Percentiles rank a stretch among this genome's conserved stretches.
phyloP scores from a whole-genome alignment of 441 rosid genomes.

The Adansonia madagascariensis region DNA sequence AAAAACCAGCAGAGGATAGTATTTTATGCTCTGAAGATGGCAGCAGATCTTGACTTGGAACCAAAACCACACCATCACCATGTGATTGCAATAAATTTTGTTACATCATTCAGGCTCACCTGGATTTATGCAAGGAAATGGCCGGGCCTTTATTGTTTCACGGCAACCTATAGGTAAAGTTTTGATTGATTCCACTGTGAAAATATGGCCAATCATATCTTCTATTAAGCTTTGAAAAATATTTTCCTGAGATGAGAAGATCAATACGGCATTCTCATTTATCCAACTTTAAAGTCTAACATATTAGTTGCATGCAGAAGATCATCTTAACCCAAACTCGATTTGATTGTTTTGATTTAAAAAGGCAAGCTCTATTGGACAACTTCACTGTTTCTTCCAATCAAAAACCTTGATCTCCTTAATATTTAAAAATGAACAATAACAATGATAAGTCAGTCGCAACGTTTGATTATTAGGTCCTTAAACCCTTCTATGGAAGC shows the following conservation, averaged over 20 bases:
- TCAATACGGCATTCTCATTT: not conserved
- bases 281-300: constrained; percentile 5
- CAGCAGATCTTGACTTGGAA: too few species aligned
- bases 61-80: too few species aligned
- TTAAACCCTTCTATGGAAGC: not conserved
- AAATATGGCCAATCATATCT: not conserved
- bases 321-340: not conserved
- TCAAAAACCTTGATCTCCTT: not conserved
- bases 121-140: constrained; percentile 73
- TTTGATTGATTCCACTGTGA: not conserved
- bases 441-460: not conserved
- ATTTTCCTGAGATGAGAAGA: constrained; percentile 6
- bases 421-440: not conserved
- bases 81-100: constrained; percentile 71
- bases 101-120: constrained; percentile 80
- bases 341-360: not conserved
- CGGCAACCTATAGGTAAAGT: constrained; percentile 76
- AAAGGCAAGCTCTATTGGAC: not conserved
- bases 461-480: constrained; percentile 20
- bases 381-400: not conserved
- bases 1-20: too few species aligned
- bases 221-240: constrained; percentile 15
- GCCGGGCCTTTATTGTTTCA: constrained; percentile 81
- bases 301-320: not conserved
- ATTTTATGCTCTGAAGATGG: too few species aligned